Conservation (phyloP, 768 basidiomycete species). For the Tubosaeta sp. region DNA sequence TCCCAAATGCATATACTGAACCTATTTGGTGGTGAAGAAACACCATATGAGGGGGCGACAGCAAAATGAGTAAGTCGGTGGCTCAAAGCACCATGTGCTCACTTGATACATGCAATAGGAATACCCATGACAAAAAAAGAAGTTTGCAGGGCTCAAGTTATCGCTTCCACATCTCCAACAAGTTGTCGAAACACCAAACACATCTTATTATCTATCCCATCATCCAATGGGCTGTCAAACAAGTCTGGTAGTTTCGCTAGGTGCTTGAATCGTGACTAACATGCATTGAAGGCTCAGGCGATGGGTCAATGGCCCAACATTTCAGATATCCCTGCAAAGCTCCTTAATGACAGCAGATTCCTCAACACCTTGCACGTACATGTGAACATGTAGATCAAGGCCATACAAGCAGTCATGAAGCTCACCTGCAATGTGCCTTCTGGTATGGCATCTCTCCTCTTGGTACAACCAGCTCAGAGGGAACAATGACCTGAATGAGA, state of each 20-base stretch:
- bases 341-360: constrained; percentile 84
- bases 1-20: constrained; percentile 89
- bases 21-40: constrained; percentile 82
- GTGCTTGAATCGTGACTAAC: constrained; percentile 30
- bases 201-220: constrained; percentile 87
- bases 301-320: constrained; percentile 63
- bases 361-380: constrained; percentile 90
- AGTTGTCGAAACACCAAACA: constrained; percentile 98
- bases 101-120: constrained; percentile 34
- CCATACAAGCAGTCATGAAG: constrained; percentile 94
- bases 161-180: constrained; percentile 94
- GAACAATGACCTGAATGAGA: too few relatives aligned
- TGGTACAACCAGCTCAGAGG: too few relatives aligned
- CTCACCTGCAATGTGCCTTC: constrained; percentile 89
- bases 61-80: constrained; percentile 64
- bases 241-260: constrained; percentile 30
- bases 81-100: constrained; percentile 1
- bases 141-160: constrained; percentile 95
- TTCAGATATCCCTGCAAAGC: constrained; percentile 65
- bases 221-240: constrained; percentile 84
- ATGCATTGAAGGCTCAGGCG: constrained; percentile 38
- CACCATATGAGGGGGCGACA: constrained; percentile 83
- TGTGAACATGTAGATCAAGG: constrained; percentile 97
- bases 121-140: constrained; percentile 99
- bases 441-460: constrained; percentile 94